Conservation (phyloP, 257 asterid species). For the Capsicum baccatum region DNA sequence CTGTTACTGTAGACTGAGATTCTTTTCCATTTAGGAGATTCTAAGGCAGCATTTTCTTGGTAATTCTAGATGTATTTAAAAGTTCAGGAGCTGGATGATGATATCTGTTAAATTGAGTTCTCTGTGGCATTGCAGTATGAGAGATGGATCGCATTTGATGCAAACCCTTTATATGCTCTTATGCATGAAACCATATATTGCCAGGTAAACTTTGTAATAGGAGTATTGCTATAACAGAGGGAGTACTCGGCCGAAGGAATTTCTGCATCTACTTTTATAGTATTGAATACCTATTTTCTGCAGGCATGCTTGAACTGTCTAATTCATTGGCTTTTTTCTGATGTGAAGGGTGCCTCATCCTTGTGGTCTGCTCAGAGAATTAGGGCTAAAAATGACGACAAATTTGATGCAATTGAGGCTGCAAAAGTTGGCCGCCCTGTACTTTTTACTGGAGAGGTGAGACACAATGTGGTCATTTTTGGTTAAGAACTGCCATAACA, state of each 20-base stretch:
- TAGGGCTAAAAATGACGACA: slow-evolving; percentile 62
- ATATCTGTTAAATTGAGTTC: slow-evolving; percentile 35
- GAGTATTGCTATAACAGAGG: slow-evolving; percentile 20
- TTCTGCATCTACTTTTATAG: not conserved
- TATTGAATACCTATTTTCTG: slow-evolving; percentile 22
- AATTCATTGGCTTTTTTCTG: slow-evolving; percentile 35
- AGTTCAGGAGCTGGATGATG: slow-evolving; percentile 25
- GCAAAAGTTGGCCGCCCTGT: slow-evolving; percentile 76
- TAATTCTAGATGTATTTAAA: not conserved
- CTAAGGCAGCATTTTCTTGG: slow-evolving; percentile 18
- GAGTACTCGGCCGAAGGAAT: not conserved
- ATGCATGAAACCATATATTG: slow-evolving; percentile 94
- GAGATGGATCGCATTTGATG: slow-evolving; percentile 72
- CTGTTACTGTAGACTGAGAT: not conserved
- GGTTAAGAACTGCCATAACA: not conserved
- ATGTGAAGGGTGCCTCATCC: slow-evolving; percentile 78
- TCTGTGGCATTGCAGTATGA: slow-evolving; percentile 69
- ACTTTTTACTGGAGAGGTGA: slow-evolving; percentile 92
- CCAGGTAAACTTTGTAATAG: slow-evolving; percentile 58
- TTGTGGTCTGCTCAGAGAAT: slow-evolving; percentile 86
- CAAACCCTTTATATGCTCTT: slow-evolving; percentile 87
- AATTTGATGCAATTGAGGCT: slow-evolving; percentile 78
- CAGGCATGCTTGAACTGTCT: slow-evolving; percentile 25
- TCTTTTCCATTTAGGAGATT: slow-evolving; percentile 21
- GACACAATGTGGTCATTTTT: slow-evolving; percentile 28